Percentiles rank a stretch among this genome's conserved stretches.
These are phyloP conservation scores for Aristolochia contorta DNA, from an alignment of 164 flowering plant genomes.

Conservation along the genomic window DNA sequence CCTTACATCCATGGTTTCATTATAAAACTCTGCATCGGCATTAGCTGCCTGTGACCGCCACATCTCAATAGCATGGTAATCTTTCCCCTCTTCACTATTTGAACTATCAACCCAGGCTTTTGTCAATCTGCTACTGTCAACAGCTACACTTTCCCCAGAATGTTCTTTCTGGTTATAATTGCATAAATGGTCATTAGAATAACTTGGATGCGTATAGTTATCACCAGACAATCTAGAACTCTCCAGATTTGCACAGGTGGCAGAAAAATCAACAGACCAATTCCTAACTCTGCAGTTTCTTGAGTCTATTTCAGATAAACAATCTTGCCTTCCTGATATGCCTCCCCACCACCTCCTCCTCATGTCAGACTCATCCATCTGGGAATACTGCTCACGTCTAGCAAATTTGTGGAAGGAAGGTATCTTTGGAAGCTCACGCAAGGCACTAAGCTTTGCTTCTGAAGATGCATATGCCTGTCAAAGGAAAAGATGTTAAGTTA, in stretches of 20 bases:
- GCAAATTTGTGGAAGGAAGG: constrained; percentile 98
- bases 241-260: constrained; percentile 68
- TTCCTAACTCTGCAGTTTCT: constrained; percentile 90
- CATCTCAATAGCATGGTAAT: constrained; percentile 84
- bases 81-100: constrained; percentile 73
- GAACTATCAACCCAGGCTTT: constrained; percentile 93
- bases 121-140: constrained; percentile 50
- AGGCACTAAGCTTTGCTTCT: constrained; percentile 43
- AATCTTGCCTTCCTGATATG: constrained; percentile 71
- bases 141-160: constrained; percentile 87
- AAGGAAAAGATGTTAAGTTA: background rate
- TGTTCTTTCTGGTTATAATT: constrained; percentile 62
- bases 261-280: constrained; percentile 96
- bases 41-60: constrained; percentile 98
- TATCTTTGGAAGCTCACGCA: constrained; percentile 82
- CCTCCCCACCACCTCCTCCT: constrained; percentile 62
- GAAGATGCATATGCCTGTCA: constrained; percentile 80
- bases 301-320: constrained; percentile 89
- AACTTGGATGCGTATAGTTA: constrained; percentile 63
- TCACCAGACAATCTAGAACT: constrained; percentile 56
- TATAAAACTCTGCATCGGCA: constrained; percentile 52
- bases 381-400: constrained; percentile 78
- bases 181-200: constrained; percentile 56
- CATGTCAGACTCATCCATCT: constrained; percentile 67
- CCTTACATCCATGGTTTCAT: constrained; percentile 25